Percentiles rank a stretch among this genome's conserved stretches.
These are phyloP conservation scores for Monosporascus sp. DNA, from an alignment of 2,329 filamentous ascomycete species.

Conservation along the genomic window DNA sequence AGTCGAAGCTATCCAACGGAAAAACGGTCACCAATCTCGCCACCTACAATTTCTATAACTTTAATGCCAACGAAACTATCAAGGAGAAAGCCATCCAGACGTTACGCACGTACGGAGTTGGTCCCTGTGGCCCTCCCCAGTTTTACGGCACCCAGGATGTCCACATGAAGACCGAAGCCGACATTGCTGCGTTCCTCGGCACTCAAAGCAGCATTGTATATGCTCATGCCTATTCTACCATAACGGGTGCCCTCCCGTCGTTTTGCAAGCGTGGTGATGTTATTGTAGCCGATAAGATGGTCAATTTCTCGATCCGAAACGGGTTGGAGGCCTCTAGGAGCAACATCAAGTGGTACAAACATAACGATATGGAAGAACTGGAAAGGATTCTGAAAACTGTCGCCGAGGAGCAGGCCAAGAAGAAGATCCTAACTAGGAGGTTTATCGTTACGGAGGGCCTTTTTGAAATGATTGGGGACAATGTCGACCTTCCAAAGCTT, in stretches of 20 bases:
- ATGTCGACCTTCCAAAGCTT: conserved; percentile 78
- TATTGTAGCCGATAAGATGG: conserved; percentile 89
- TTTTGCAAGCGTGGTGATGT: conserved; percentile 97
- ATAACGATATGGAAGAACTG: conserved; percentile 93
- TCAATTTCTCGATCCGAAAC: conserved; percentile 91
- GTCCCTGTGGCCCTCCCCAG: conserved; percentile 91
- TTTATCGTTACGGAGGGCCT: conserved; percentile 96
- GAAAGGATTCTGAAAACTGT: conserved; percentile 81
- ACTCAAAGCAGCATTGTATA: conserved; percentile 90
- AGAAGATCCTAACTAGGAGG: conserved; percentile 82
- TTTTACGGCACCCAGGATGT: conserved; percentile 99
- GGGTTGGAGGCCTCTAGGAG: conserved; percentile 90
- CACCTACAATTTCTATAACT: conserved; percentile 97
- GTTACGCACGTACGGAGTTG: conserved; percentile 90
- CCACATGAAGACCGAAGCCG: conserved; percentile 92
- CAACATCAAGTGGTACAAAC: conserved; percentile 88
- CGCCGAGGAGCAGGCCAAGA: conserved; percentile 76
- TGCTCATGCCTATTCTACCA: conserved; percentile 91
- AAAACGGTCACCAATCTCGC: conserved; percentile 90
- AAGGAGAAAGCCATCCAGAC: conserved; percentile 95
- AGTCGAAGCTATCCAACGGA: conserved; percentile 81
- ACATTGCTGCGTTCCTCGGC: conserved; percentile 86
- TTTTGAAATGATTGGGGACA: conserved; percentile 87
- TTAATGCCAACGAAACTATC: conserved; percentile 85
- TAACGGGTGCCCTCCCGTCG: conserved; percentile 92